These are phyloP conservation scores for Wickerhamomyces mucosus DNA, from an alignment of 805 yeast genomes.

Conservation along the genomic window DNA sequence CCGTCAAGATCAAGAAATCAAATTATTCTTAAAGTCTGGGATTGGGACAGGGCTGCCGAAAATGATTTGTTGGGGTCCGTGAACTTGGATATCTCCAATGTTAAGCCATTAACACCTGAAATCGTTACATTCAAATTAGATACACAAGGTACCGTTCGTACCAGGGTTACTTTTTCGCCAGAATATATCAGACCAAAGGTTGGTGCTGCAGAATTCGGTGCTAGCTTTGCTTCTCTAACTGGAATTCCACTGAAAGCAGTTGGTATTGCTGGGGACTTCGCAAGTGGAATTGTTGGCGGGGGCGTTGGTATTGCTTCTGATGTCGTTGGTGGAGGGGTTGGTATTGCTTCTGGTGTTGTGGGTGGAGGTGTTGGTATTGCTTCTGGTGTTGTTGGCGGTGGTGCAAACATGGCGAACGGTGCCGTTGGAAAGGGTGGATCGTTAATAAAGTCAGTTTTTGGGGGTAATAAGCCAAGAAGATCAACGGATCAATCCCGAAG, in stretches of 20 bases:
- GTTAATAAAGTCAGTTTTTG: slow-evolving; percentile 24
- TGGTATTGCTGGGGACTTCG: slow-evolving; percentile 30
- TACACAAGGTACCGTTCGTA: slow-evolving; percentile 56
- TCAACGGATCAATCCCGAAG: slow-evolving; percentile 8
- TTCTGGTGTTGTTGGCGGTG: slow-evolving; percentile 34
- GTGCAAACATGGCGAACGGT: too few relatives aligned
- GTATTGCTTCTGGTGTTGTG: slow-evolving; percentile 36
- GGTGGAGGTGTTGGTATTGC: too few relatives aligned
- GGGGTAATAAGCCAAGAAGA: slow-evolving; percentile 20
- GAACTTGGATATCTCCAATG: slow-evolving; percentile 35
- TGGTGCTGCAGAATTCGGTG: slow-evolving; percentile 31
- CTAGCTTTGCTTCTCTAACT: slow-evolving; percentile 29
- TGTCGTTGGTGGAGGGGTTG: slow-evolving; percentile 36
- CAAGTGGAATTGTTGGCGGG: slow-evolving; percentile 32
- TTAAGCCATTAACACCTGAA: slow-evolving; percentile 37
- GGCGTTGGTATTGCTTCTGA: slow-evolving; percentile 29
- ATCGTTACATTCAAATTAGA: slow-evolving; percentile 40
- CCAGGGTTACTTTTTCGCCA: slow-evolving; percentile 49
- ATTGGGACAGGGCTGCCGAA: slow-evolving; percentile 74
- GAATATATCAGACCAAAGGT: slow-evolving; percentile 59
- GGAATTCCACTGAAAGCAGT: slow-evolving; percentile 41
- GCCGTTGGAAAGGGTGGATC: slow-evolving; percentile 38
- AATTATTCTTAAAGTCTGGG: slow-evolving; percentile 43
- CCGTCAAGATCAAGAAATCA: slow-evolving; percentile 51
- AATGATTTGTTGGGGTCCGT: slow-evolving; percentile 52